Conservation (phyloP, 2,329 filamentous ascomycete genomes). For the Fusarium napiforme region DNA sequence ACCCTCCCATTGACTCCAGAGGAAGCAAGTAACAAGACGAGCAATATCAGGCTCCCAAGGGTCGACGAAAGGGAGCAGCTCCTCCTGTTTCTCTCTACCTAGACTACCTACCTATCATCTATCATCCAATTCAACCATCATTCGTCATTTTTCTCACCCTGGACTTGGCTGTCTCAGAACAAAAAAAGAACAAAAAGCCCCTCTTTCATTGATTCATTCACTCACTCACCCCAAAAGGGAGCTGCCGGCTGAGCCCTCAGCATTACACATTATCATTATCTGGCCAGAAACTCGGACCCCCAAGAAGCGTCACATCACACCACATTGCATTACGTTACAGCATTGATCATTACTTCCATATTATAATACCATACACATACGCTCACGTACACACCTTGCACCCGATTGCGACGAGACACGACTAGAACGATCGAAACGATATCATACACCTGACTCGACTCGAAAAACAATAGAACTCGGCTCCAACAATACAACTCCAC, state of each 20-base stretch:
- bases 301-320: slow-evolving; percentile 10
- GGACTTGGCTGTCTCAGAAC: slow-evolving; percentile 29
- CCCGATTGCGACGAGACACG: slow-evolving; percentile 21
- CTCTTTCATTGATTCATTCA: slow-evolving; percentile 7
- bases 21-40: slow-evolving; percentile 3
- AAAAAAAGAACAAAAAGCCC: slow-evolving; percentile 4
- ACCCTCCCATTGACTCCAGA: neutral
- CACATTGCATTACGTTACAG: slow-evolving; percentile 22
- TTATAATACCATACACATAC: neutral
- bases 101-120: slow-evolving; percentile 2
- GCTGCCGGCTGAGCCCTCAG: slow-evolving; percentile 6
- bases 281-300: slow-evolving; percentile 27
- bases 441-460: slow-evolving; percentile 1
- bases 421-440: slow-evolving; percentile 29
- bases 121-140: slow-evolving; percentile 3
- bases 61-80: slow-evolving; percentile 13
- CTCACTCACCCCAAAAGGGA: slow-evolving; percentile 10
- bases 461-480: neutral
- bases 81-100: slow-evolving; percentile 32
- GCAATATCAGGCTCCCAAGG: neutral
- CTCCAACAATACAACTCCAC: neutral
- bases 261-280: slow-evolving; percentile 18
- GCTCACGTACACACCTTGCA: neutral
- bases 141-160: slow-evolving; percentile 31
- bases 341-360: slow-evolving; percentile 10